phyloP scores from a whole-genome alignment of 2,329 filamentous ascomycete species.

The Onygenales sp. region DNA sequence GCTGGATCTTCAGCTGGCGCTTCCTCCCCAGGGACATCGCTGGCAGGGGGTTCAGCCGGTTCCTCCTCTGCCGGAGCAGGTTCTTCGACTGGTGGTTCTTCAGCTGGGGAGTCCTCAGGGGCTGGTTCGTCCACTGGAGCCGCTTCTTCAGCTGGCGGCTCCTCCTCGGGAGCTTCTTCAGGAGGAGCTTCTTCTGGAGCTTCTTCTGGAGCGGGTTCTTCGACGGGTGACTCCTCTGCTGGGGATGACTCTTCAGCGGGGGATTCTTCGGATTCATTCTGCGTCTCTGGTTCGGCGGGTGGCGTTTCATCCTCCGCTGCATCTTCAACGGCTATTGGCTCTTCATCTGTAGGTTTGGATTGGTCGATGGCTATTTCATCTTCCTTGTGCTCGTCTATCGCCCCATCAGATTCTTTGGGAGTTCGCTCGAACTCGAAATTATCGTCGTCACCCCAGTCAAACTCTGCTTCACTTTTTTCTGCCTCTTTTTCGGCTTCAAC shows the following conservation, averaged over 20 bases:
- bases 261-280: neutral
- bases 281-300: neutral
- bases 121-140: neutral
- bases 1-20: neutral
- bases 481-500: slow-evolving; percentile 12
- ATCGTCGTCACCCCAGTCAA: slow-evolving; percentile 7
- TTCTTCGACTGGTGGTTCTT: slow-evolving; percentile 1
- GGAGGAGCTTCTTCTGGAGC: neutral
- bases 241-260: slow-evolving; percentile 1
- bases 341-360: neutral
- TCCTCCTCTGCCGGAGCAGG: neutral
- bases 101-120: neutral
- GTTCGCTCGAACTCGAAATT: neutral
- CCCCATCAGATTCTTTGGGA: slow-evolving; percentile 14
- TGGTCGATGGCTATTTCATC: slow-evolving; percentile 1
- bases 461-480: slow-evolving; percentile 17
- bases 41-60: neutral
- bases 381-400: slow-evolving; percentile 12
- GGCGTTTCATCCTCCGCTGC: slow-evolving; percentile 3
- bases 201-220: neutral
- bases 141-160: slow-evolving; percentile 3
- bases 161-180: neutral
- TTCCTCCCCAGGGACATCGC: neutral
- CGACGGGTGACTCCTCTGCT: neutral
- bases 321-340: neutral